Base-by-base conservation (phyloP, 1,139 yeast genomes). In the Debaryomyces sp. region DNA sequence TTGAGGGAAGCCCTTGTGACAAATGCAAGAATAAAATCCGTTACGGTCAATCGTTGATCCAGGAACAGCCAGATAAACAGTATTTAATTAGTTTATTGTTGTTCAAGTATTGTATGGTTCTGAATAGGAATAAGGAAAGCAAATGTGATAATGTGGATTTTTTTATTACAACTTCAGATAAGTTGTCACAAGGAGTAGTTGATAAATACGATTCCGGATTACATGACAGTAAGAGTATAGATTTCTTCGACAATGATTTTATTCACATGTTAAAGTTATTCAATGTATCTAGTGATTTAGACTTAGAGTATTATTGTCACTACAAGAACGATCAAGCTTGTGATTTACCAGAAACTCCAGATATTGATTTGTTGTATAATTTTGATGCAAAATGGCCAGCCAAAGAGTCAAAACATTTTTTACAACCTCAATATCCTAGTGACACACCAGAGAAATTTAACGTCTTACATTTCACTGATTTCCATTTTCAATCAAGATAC, bases 391-490 rank as follows among this genome's bases (percentile, higher is more conserved):
- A 67, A 64, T 69, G 72, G 70, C 75, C 76, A 5, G 57, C 50
- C 12, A 71, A 71, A 54, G 58, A 64, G 41, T 55, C 58, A 2
- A 35, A 63, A 39, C 62, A 67, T 43, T 51, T 56, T 23, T 41
- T 34, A 10, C 64, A 67, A 48, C 77, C 76, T 10, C 47, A 46
- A 4, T 69, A 67, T 47, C 39, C 48, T 3, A 49, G 54, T n/a
- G 51, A 59, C 42, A 55, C 56, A 41, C 30, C 10, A 3, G 68
- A 64, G 15, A 54, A 53, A 7, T 81, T 85, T 64, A 81, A 83
- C 52, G 90, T 84, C n/a, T 68, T 85, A 51, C 91, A 85, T 57
- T 58, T 85, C 24, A 77, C 84, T 26, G 91, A 85, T 60, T 80
- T 84, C 66, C 91, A 85, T 60, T 65, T 83, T 44, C 81, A 84